Base-by-base conservation (phyloP, 768 basidiomycete genomes). In the Termitomyces sp. region DNA sequence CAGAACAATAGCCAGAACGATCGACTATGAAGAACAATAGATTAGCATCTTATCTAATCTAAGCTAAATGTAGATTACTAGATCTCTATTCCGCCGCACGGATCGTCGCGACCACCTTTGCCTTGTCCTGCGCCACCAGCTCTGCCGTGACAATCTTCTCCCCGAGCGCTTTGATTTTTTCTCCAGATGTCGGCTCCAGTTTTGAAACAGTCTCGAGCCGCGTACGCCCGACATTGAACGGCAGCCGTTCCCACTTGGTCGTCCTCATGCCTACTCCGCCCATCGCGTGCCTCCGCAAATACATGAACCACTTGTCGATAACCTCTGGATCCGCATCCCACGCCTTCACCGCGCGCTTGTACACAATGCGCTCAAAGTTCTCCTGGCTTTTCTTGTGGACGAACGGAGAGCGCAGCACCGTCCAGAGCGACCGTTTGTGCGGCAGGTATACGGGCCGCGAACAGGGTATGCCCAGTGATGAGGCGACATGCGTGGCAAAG, bases 381-480 rank as follows among this genome's bases (percentile, higher is more conserved):
- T 98, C 94, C 72, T 98, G 94, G 18, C 82, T 76, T 72, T 96
- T 97, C 68, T 98, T 98, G 71, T 95, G 88, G 5, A 83, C 86
- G 68, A 98, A 98, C 10, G 96, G 95, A 4, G 84, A 82, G 36
- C 87, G 83, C 9, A 81, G 78, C 18, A 97, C 94, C 0, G 96
- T 97, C 86, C 91, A 92, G 10, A 97, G 74, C 5, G 80, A 77
- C 46, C 90, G 87, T 61, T 86, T 77, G 2, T 82, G 91, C 0
- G 93, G 94, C 0, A 96, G 82, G 4, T 74, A 72, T 14, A 79
- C 78, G 12, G 85, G 77, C 18, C 79, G 76, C 3, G 91, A 87
- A 34, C 81, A 76, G 1, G 94, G 92, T 44, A 96, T 90, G 18
- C 83, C 88, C 42, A 98, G 80, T 1, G 92, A 84, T n/a, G 85